These are phyloP conservation scores for Fusarium longipes DNA, from an alignment of 2,329 filamentous ascomycete genomes.

Conservation along the genomic window DNA sequence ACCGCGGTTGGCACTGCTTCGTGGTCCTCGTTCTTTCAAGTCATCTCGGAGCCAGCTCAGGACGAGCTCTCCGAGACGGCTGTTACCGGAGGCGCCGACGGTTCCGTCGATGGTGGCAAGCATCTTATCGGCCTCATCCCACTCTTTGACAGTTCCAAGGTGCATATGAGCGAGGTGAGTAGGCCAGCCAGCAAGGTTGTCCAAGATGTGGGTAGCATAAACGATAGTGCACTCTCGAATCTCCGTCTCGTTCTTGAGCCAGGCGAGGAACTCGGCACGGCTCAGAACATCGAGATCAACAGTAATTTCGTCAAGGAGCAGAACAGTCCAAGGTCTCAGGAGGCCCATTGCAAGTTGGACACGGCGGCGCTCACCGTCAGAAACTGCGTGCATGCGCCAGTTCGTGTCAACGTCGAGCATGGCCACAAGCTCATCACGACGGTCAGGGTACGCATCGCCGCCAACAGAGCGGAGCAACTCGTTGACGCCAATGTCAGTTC, in stretches of 20 bases:
- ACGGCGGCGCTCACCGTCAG: constrained; percentile 88
- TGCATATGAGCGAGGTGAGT: constrained; percentile 97
- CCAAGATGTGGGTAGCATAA: constrained; percentile 96
- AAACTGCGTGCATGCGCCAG: constrained; percentile 97
- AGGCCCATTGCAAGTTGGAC: constrained; percentile 98
- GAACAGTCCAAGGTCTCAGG: constrained; percentile 87
- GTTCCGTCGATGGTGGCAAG: constrained; percentile 61
- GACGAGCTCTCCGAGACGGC: constrained; percentile 86
- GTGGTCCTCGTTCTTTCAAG: constrained; percentile 79
- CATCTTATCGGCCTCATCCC: constrained; percentile 79
- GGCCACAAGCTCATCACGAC: constrained; percentile 85
- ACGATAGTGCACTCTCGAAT: constrained; percentile 87
- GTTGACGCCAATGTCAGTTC: constrained; percentile 90
- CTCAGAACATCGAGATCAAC: constrained; percentile 93
- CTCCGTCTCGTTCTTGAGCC: constrained; percentile 89
- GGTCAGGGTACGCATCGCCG: constrained; percentile 82
- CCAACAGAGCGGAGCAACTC: constrained; percentile 88
- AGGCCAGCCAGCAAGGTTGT: constrained; percentile 94
- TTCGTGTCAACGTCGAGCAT: constrained; percentile 91
- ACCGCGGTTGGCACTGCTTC: constrained; percentile 66
- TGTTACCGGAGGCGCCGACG: constrained; percentile 71
- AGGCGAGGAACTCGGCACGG: constrained; percentile 84
- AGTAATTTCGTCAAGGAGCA: constrained; percentile 95
- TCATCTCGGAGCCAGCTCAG: constrained; percentile 88
- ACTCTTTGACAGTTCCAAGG: constrained; percentile 86